These are phyloP conservation scores for Euphorbia tirucalli DNA, from an alignment of 345 rosid species.

Conservation along the genomic window DNA sequence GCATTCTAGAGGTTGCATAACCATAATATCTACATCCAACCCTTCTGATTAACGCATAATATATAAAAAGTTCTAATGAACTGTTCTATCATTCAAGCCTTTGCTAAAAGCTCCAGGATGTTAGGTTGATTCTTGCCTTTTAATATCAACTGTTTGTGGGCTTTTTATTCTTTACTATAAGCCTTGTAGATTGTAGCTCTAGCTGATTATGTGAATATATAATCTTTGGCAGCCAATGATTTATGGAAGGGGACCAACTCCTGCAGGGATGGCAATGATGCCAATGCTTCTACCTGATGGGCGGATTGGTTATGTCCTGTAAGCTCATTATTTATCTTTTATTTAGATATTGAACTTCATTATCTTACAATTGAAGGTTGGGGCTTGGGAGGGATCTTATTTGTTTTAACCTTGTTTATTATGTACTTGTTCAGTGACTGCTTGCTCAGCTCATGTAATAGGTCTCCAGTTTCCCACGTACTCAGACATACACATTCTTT, in stretches of 20 bases:
- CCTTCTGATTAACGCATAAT: neutral
- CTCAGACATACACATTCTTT: neutral
- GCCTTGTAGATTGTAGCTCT: neutral
- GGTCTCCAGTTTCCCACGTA: neutral
- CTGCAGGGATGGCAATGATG: constrained; percentile 93
- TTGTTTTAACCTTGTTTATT: neutral
- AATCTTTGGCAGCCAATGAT: constrained; percentile 70
- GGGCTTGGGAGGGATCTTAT: neutral
- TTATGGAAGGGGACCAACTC: constrained; percentile 70
- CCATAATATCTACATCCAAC: neutral
- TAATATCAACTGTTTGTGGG: constrained; percentile 1
- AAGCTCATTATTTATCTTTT: constrained; percentile 32
- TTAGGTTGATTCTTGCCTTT: neutral
- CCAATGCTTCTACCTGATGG: constrained; percentile 98
- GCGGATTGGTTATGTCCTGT: constrained; percentile 88
- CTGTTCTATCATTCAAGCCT: neutral
- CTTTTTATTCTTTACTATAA: neutral
- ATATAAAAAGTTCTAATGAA: neutral
- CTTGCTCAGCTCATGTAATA: neutral
- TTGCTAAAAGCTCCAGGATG: neutral
- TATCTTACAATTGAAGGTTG: neutral
- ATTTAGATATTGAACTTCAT: neutral
- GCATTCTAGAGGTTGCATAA: neutral
- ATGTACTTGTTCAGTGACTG: neutral
- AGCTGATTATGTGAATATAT: constrained; percentile 16